phyloP scores from a whole-genome alignment of 2,329 filamentous ascomycete species.

The Pseudogymnoascus pannorum region DNA sequence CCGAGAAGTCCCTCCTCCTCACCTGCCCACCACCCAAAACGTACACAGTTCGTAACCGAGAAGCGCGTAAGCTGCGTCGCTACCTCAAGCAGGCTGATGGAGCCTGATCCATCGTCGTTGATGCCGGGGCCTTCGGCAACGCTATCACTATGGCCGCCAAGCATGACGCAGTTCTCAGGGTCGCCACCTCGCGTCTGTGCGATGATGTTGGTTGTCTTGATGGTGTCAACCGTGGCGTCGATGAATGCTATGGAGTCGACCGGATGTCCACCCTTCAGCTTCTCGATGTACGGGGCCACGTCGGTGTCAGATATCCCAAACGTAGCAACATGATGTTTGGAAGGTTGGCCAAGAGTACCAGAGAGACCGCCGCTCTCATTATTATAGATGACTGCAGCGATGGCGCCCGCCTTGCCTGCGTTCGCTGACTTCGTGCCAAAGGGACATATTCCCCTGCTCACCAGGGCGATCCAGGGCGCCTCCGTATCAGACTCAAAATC shows the following conservation, averaged over 20 bases:
- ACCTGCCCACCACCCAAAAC: constrained; percentile 61
- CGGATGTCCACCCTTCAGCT: constrained; percentile 43
- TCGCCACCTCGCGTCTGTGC: constrained; percentile 55
- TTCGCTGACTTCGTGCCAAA: constrained; percentile 65
- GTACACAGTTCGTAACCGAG: constrained; percentile 56
- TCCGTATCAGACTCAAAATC: constrained; percentile 55
- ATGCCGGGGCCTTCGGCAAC: constrained; percentile 52
- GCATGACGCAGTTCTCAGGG: constrained; percentile 56
- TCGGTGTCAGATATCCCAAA: constrained; percentile 57
- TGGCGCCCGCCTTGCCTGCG: constrained; percentile 62
- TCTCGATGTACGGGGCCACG: constrained; percentile 47
- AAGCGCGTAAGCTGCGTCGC: constrained; percentile 51
- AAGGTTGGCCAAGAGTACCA: constrained; percentile 61
- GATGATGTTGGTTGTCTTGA: constrained; percentile 53
- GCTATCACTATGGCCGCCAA: constrained; percentile 57
- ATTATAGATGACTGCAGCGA: constrained; percentile 69
- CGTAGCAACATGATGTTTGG: constrained; percentile 55
- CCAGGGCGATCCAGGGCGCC: constrained; percentile 58
- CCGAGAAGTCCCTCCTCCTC: constrained; percentile 60
- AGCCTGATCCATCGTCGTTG: constrained; percentile 34
- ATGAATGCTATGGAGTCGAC: constrained; percentile 53
- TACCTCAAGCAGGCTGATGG: constrained; percentile 50
- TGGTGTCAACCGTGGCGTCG: constrained; percentile 47
- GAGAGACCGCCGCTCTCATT: constrained; percentile 50
- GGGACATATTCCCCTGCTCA: constrained; percentile 61